Evolutionary conservation across 805 yeast species (phyloP), one percentile per base, ranked within the genome.

Genomic region (Yamadazyma ubonensis): DNA sequence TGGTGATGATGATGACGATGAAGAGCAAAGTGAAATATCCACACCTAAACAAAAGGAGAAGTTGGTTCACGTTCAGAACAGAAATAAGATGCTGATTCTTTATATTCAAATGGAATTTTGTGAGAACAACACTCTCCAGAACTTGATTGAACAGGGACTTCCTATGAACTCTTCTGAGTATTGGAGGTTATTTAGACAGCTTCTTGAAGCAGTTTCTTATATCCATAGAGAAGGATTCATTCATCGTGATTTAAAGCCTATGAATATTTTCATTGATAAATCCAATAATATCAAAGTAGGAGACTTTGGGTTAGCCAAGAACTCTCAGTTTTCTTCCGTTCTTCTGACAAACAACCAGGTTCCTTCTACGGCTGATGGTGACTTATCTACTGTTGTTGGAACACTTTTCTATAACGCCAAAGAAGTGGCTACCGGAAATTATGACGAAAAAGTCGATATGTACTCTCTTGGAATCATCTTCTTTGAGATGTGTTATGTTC

Each of bases 41-140:
- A 16, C 27, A 11, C 7, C 25, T n/a, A 12, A 12, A 3, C 27
- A 19, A 17, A 19, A 5, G 59, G 65, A 32, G 9, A 33, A 14
- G 5, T 10, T 11, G 4, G 18, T 16, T 6, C 5, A 8, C 10
- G 70, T 69, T 2, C 52, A 48, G 47, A 14, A 32, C 4, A 25
- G 14, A 8, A 31, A 31, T 12, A 14, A 20, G 17, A 31, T 35
- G 29, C 84, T 90, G 38, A 88, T 95, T 0, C 63, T 93, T 21
- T 93, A 86, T 58, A 93, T 93, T 50, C 99, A 93, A 57, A 93
- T 93, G 99, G 99, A 93, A 59, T 93, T 93, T 53, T 93, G 99
- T 63, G 99, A 93, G 54, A 93, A 91, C 55, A 87, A 86, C 42
- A 91, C 99, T 0, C 63, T 93, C 20, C 75, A 76, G 37, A 96